These are phyloP conservation scores for Xylaria telfairii DNA, from an alignment of 495 filamentous ascomycete species.

Conservation along the genomic window DNA sequence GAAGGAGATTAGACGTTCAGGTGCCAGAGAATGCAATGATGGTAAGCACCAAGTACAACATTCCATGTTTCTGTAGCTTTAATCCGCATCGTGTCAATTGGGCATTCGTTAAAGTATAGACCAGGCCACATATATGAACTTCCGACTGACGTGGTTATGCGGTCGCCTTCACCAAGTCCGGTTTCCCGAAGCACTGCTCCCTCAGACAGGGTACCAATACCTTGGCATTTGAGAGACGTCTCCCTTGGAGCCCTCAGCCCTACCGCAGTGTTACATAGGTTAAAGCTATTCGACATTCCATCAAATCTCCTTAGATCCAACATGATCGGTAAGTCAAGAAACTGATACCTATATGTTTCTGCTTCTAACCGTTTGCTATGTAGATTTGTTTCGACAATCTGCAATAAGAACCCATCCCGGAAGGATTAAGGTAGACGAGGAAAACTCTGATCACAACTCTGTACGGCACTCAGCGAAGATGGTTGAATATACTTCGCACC, in stretches of 20 bases:
- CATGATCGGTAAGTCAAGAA: neutral
- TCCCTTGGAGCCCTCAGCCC: neutral
- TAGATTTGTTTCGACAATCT: neutral
- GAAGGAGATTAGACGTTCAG: conserved; percentile 5
- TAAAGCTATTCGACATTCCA: neutral
- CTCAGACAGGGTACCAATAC: neutral
- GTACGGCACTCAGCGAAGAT: too few relatives aligned
- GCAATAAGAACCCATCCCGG: neutral
- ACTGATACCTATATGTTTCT: neutral
- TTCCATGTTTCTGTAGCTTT: too few relatives aligned
- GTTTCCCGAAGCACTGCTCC: neutral
- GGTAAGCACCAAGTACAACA: neutral
- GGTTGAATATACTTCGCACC: too few relatives aligned
- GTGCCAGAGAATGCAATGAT: conserved; percentile 4
- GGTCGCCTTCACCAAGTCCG: neutral
- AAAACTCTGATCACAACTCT: neutral
- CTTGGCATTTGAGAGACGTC: neutral
- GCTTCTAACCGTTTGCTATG: neutral
- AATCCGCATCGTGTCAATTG: neutral
- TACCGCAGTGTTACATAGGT: neutral
- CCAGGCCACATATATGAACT: neutral
- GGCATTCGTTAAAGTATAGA: neutral
- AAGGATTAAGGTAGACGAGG: neutral
- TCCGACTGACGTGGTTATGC: neutral
- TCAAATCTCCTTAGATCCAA: neutral